Conservation (phyloP, 345 rosid genomes). For the Gossypium herbaceum region DNA sequence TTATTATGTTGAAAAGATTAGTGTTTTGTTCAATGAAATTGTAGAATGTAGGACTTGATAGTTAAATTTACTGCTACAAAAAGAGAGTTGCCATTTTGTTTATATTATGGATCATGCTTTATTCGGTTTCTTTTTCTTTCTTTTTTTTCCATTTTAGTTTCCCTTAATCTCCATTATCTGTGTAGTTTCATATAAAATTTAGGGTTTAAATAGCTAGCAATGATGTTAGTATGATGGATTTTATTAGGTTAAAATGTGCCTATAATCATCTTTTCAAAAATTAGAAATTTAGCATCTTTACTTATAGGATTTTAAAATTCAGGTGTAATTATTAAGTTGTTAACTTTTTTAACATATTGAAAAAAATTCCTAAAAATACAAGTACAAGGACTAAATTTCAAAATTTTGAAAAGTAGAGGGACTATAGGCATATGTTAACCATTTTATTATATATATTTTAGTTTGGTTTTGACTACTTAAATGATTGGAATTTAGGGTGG, state of each 20-base stretch:
- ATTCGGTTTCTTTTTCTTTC: not conserved
- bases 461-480: no score
- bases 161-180: not conserved
- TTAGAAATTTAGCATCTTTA: no score
- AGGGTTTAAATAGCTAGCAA: constrained; percentile 8
- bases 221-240: not conserved
- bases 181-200: constrained; percentile 7
- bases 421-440: no score
- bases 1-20: not conserved
- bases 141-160: no score
- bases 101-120: not conserved
- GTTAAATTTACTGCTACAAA: not conserved
- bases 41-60: not conserved
- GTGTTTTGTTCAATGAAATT: not conserved
- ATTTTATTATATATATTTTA: no score
- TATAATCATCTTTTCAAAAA: no score
- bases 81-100: not conserved
- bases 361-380: no score
- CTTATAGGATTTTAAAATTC: no score
- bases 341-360: no score
- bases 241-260: not conserved
- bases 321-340: no score
- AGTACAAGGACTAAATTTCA: no score
- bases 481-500: not conserved
- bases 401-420: no score